Percentiles rank a stretch among this genome's conserved stretches.
phyloP scores from a whole-genome alignment of 1,284 basidiomycete genomes.

The Tylopilus sp. region DNA sequence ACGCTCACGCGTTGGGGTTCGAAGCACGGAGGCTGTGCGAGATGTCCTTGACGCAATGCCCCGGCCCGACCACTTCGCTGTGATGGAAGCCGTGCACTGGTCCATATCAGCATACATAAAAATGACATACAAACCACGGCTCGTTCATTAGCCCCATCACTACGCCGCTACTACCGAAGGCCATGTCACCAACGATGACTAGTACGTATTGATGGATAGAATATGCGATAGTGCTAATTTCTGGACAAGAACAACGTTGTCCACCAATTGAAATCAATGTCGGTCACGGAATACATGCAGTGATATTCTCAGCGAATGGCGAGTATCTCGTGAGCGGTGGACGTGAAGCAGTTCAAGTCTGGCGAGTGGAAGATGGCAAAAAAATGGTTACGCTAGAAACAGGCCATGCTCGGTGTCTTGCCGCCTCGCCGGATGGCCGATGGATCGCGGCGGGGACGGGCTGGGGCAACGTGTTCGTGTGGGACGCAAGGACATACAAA shows the following conservation, averaged over 20 bases:
- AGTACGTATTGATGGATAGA: too few species aligned
- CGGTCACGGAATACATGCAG: neutral
- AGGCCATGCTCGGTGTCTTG: neutral
- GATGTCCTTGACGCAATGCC: too few species aligned
- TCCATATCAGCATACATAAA: too few species aligned
- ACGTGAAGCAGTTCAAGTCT: neutral
- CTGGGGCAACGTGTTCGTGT: neutral
- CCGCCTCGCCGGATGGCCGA: neutral
- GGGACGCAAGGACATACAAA: neutral
- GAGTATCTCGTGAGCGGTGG: neutral
- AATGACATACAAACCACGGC: too few species aligned
- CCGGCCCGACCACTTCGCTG: too few species aligned
- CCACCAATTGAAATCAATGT: neutral
- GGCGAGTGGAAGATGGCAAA: neutral
- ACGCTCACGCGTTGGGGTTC: too few species aligned
- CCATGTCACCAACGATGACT: too few species aligned
- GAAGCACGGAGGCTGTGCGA: too few species aligned
- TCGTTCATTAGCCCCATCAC: too few species aligned
- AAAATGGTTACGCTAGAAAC: neutral
- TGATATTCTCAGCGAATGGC: neutral
- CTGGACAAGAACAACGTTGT: neutral
- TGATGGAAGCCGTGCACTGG: too few species aligned
- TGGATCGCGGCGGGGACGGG: neutral
- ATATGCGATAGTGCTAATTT: neutral
- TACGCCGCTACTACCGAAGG: too few species aligned